These are phyloP conservation scores for Prototheca wickerhamii DNA, from an alignment of 163 green algal genomes.

Conservation along the genomic window DNA sequence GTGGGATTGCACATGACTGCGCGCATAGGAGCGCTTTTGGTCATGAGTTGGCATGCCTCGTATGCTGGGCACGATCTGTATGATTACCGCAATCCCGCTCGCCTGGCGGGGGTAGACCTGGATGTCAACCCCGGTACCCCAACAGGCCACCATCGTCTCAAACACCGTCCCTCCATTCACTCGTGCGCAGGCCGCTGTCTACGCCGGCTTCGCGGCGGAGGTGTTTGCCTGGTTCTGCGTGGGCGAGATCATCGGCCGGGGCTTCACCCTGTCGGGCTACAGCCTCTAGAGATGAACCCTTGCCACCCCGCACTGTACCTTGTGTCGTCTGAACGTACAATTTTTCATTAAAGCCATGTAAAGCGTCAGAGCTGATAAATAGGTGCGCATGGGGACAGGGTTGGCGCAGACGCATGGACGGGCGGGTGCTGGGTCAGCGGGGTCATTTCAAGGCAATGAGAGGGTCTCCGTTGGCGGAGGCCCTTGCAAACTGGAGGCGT, in stretches of 20 bases:
- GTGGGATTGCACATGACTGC: too few species aligned
- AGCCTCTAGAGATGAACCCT: constrained; percentile 14
- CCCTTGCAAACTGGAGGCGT: too few species aligned
- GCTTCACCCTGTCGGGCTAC: constrained; percentile 40
- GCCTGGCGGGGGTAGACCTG: not conserved
- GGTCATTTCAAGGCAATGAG: too few species aligned
- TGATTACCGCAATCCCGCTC: too few species aligned
- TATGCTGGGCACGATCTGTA: too few species aligned
- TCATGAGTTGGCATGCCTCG: too few species aligned
- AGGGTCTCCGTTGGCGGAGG: too few species aligned
- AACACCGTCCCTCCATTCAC: not conserved
- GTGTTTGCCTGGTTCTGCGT: constrained; percentile 74
- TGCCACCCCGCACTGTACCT: not conserved
- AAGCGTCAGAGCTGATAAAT: not conserved
- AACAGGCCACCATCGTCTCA: not conserved
- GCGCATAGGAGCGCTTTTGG: too few species aligned
- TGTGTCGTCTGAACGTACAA: too few species aligned
- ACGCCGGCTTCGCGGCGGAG: constrained; percentile 52
- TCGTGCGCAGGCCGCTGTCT: constrained; percentile 37
- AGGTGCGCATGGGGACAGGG: not conserved
- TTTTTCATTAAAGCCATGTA: too few species aligned
- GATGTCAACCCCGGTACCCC: not conserved
- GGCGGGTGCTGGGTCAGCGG: not conserved
- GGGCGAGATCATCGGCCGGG: constrained; percentile 63
- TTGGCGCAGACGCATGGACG: not conserved